These are phyloP conservation scores for Metarhizium rileyi DNA, from an alignment of 2,329 filamentous ascomycete species.

Conservation along the genomic window DNA sequence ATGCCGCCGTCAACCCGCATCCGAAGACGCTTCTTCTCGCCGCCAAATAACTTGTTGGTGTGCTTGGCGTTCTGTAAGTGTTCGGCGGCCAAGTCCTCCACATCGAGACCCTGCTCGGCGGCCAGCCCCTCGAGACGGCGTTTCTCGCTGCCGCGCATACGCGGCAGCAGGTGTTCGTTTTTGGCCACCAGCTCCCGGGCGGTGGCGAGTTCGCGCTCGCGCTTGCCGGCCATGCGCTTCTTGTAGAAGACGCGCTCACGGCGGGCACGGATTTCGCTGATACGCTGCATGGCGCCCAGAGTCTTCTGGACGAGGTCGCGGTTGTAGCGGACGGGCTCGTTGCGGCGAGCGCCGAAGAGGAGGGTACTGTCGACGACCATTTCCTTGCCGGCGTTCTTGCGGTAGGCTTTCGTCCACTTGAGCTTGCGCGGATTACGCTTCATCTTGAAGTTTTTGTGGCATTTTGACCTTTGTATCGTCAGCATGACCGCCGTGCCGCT, in stretches of 20 bases:
- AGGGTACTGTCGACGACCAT: slow-evolving; percentile 93
- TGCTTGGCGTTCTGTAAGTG: slow-evolving; percentile 13
- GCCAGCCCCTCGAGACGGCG: slow-evolving; percentile 46
- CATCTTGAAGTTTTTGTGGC: slow-evolving; percentile 78
- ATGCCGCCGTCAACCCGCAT: slow-evolving; percentile 27
- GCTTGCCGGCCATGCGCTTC: slow-evolving; percentile 85
- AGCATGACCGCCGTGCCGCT: too few relatives aligned
- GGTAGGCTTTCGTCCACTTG: slow-evolving; percentile 94
- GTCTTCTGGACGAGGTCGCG: slow-evolving; percentile 82
- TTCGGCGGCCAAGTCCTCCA: slow-evolving; percentile 33
- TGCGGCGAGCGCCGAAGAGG: slow-evolving; percentile 84
- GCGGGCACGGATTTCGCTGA: slow-evolving; percentile 72
- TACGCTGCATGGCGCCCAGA: slow-evolving; percentile 82
- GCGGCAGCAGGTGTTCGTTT: slow-evolving; percentile 85
- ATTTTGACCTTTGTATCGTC: slow-evolving; percentile 26
- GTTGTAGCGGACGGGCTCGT: slow-evolving; percentile 93
- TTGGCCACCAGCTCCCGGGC: slow-evolving; percentile 84
- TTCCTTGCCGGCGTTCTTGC: slow-evolving; percentile 67
- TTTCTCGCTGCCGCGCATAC: slow-evolving; percentile 55
- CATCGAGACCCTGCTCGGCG: slow-evolving; percentile 35
- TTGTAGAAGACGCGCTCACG: slow-evolving; percentile 91
- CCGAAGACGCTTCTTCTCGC: slow-evolving; percentile 29
- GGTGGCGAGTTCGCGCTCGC: slow-evolving; percentile 65
- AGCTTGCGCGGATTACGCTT: slow-evolving; percentile 96
- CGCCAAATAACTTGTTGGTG: slow-evolving; percentile 27